A percentile compares a stretch with the other conserved stretches of the same genome.
Evolutionary conservation across 2,329 filamentous ascomycete genomes (phyloP).

Genomic region (Penicillium thymicola): DNA sequence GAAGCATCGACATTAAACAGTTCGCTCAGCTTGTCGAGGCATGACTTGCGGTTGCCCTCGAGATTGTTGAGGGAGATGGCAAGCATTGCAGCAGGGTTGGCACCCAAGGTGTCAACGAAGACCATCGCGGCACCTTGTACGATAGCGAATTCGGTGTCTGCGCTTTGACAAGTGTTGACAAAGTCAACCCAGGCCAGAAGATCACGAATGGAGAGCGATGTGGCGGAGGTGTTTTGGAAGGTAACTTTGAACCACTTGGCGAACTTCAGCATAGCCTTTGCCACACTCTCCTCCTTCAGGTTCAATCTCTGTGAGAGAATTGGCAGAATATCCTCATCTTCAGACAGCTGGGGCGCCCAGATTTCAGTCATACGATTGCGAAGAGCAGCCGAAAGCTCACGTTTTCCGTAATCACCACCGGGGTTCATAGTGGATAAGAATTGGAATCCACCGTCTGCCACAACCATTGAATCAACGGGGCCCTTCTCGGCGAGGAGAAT

Average conservation of each 20-base stretch:
- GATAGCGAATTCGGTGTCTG: slow-evolving; percentile 51
- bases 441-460: slow-evolving; percentile 76
- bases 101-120: slow-evolving; percentile 91
- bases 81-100: slow-evolving; percentile 86
- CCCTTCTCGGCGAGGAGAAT: slow-evolving; percentile 94
- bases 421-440: slow-evolving; percentile 99
- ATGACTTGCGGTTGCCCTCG: slow-evolving; percentile 66
- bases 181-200: slow-evolving; percentile 92
- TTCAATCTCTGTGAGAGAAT: slow-evolving; percentile 77
- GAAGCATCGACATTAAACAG: slow-evolving; percentile 64
- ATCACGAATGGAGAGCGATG: slow-evolving; percentile 86
- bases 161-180: slow-evolving; percentile 64
- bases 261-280: slow-evolving; percentile 74
- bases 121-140: slow-evolving; percentile 92
- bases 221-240: slow-evolving; percentile 70
- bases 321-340: slow-evolving; percentile 78
- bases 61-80: slow-evolving; percentile 69
- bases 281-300: slow-evolving; percentile 54
- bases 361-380: slow-evolving; percentile 98
- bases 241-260: slow-evolving; percentile 86
- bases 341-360: slow-evolving; percentile 88
- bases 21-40: slow-evolving; percentile 67
- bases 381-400: slow-evolving; percentile 90
- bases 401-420: slow-evolving; percentile 96
- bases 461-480: slow-evolving; percentile 73